Evolutionary conservation across 2,329 filamentous ascomycete species (phyloP).

Genomic region (Biscogniauxia mediterranea): DNA sequence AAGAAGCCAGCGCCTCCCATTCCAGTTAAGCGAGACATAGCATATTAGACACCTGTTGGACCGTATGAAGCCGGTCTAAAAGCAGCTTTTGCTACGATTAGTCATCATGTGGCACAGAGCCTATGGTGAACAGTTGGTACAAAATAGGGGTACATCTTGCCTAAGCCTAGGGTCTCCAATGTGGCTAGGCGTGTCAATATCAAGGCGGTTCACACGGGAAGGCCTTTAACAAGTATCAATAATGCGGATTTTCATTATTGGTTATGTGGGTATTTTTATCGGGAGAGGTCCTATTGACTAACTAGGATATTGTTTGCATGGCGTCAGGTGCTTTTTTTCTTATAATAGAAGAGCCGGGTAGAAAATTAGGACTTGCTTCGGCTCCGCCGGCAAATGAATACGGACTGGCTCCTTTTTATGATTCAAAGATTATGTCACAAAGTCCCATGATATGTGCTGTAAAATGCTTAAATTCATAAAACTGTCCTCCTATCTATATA

Average conservation of each 20-base stretch:
- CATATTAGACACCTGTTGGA: constrained; percentile 18
- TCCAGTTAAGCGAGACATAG: constrained; percentile 36
- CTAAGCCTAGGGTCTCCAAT: background rate
- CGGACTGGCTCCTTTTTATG: constrained; percentile 21
- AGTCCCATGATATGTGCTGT: too few relatives aligned
- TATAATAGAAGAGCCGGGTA: constrained; percentile 7
- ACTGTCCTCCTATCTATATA: too few relatives aligned
- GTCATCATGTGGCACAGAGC: background rate
- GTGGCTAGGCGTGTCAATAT: background rate
- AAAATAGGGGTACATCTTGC: background rate
- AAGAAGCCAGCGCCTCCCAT: constrained; percentile 58
- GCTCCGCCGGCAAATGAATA: constrained; percentile 6
- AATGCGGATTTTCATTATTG: constrained; percentile 1
- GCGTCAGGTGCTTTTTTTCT: constrained; percentile 15
- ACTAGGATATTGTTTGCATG: constrained; percentile 8
- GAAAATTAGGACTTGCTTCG: background rate
- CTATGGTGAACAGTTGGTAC: background rate
- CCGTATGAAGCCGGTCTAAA: background rate
- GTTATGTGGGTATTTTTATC: constrained; percentile 7
- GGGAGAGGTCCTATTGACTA: background rate
- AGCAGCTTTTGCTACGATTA: background rate
- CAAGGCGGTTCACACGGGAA: background rate
- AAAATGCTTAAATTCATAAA: too few relatives aligned
- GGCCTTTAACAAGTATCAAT: background rate
- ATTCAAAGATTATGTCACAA: constrained; percentile 1